These are phyloP conservation scores for Diplodia scrobiculata DNA, from an alignment of 2,329 filamentous ascomycete genomes.

Conservation along the genomic window DNA sequence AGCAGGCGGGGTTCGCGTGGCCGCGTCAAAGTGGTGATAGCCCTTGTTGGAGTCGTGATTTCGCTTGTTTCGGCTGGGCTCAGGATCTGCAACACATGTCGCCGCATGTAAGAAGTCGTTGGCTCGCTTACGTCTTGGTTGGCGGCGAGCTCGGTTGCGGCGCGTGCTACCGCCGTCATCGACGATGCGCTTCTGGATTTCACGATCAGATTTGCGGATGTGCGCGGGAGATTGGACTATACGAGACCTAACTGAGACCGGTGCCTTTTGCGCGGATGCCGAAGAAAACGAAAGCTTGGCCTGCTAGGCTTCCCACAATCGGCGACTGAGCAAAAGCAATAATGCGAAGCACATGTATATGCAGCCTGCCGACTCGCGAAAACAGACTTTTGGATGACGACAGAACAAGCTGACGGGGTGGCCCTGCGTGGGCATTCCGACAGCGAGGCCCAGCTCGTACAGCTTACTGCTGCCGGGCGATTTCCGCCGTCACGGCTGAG, in stretches of 20 bases:
- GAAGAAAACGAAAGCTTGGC: slow-evolving; percentile 15
- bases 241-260: slow-evolving; percentile 19
- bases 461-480: slow-evolving; percentile 2
- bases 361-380: slow-evolving; percentile 19
- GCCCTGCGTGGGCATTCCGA: not conserved
- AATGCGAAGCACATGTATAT: not conserved
- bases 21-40: not conserved
- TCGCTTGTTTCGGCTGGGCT: not conserved
- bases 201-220: slow-evolving; percentile 26
- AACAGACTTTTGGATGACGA: slow-evolving; percentile 15
- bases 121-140: slow-evolving; percentile 11
- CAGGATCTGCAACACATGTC: slow-evolving; percentile 17
- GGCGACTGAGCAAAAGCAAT: slow-evolving; percentile 1
- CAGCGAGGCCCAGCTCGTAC: slow-evolving; percentile 1
- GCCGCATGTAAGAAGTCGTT: slow-evolving; percentile 8
- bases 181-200: slow-evolving; percentile 17
- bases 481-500: slow-evolving; percentile 10
- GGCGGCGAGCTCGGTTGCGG: slow-evolving; percentile 13
- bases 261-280: not conserved
- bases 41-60: slow-evolving; percentile 1
- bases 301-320: not conserved
- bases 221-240: slow-evolving; percentile 21
- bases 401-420: not conserved
- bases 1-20: not conserved
- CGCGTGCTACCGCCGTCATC: slow-evolving; percentile 21